These are phyloP conservation scores for Globisporangium cystogenes DNA, from an alignment of 352 stramenopile species.

Conservation along the genomic window DNA sequence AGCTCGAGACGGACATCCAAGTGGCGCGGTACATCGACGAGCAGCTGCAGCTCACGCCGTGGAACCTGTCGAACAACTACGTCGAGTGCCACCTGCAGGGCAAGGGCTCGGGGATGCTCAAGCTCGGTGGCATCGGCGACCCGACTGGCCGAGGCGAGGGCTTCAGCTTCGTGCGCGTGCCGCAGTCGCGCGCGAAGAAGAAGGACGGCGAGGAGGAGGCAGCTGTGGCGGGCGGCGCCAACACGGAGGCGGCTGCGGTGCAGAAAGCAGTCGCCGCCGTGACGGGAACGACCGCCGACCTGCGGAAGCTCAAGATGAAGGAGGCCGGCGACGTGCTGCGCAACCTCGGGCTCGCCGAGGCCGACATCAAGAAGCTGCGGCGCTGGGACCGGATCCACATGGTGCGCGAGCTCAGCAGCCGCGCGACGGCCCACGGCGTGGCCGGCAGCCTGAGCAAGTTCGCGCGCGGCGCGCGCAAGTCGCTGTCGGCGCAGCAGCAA, in stretches of 20 bases:
- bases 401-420: constrained; percentile 72
- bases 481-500: constrained; percentile 75
- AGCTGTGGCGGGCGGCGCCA: constrained; percentile 4
- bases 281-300: constrained; percentile 78
- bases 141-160: constrained; percentile 77
- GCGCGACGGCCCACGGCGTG: constrained; percentile 61
- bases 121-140: constrained; percentile 75
- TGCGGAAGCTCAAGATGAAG: constrained; percentile 87
- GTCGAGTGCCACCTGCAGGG: constrained; percentile 82
- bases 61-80: constrained; percentile 85
- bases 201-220: constrained; percentile 59
- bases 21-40: constrained; percentile 79
- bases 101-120: constrained; percentile 79
- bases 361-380: constrained; percentile 76
- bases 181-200: constrained; percentile 73
- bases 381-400: constrained; percentile 84
- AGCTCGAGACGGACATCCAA: constrained; percentile 76
- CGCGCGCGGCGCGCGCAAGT: constrained; percentile 71
- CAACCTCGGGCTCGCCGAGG: constrained; percentile 70
- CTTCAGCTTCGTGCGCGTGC: constrained; percentile 80
- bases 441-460: constrained; percentile 78
- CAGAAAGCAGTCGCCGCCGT: constrained; percentile 75
- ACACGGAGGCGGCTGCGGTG: constrained; percentile 53
- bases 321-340: constrained; percentile 73
- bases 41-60: constrained; percentile 73